A percentile compares a stretch with the other conserved stretches of the same genome.
These are phyloP conservation scores for Lipomyces yamadae DNA, from an alignment of 805 yeast genomes.

Conservation along the genomic window DNA sequence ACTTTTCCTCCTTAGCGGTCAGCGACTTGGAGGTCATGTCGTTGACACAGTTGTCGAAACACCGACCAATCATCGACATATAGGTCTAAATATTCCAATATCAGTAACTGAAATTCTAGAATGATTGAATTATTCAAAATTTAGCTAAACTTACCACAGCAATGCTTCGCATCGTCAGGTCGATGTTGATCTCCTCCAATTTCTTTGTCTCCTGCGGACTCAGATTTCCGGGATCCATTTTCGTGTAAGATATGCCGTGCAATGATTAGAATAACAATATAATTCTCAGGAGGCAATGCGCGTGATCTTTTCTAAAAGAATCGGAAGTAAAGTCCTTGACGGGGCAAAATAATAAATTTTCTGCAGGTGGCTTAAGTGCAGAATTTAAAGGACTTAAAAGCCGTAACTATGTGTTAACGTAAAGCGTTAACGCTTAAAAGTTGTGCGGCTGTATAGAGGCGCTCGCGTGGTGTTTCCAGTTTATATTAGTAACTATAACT, in stretches of 20 bases:
- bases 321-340: neutral
- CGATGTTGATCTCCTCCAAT: slow-evolving; percentile 33
- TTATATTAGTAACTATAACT: too few species aligned
- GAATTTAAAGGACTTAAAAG: neutral
- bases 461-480: neutral
- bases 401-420: neutral
- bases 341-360: neutral
- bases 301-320: neutral
- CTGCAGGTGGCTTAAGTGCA: neutral
- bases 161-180: slow-evolving; percentile 27
- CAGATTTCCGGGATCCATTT: slow-evolving; percentile 24
- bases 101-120: neutral
- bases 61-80: slow-evolving; percentile 93
- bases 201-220: slow-evolving; percentile 32
- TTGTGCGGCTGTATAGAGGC: neutral
- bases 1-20: slow-evolving; percentile 80
- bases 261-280: neutral
- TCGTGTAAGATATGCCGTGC: neutral
- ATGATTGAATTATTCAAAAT: neutral
- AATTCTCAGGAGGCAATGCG: neutral
- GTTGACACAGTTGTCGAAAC: slow-evolving; percentile 96
- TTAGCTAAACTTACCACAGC: slow-evolving; percentile 21
- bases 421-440: neutral
- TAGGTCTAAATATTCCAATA: slow-evolving; percentile 53
- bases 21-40: slow-evolving; percentile 93